Evolutionary conservation across 768 basidiomycete genomes (phyloP).

Genomic region (Calocera cornea): DNA sequence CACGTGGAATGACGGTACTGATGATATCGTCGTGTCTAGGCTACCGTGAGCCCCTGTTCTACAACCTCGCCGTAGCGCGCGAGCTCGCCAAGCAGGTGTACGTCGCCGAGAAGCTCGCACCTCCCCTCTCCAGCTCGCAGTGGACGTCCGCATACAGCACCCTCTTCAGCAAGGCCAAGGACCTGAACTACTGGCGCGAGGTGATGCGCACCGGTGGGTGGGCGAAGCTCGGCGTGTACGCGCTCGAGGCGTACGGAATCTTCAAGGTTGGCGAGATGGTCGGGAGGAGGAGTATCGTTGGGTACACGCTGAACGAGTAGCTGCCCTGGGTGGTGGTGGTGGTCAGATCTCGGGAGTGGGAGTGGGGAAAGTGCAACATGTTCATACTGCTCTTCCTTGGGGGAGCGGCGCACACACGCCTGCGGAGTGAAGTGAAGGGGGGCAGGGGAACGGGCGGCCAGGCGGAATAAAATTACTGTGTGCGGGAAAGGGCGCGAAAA

Average conservation of each 20-base stretch:
- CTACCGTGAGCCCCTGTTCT: constrained; percentile 62
- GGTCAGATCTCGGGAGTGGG: neutral
- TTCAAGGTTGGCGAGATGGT: constrained; percentile 90
- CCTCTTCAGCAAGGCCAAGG: constrained; percentile 48
- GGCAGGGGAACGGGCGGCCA: neutral
- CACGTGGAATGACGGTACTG: too few species aligned
- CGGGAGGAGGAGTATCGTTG: constrained; percentile 64
- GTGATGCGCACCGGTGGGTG: constrained; percentile 50
- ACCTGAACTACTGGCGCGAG: constrained; percentile 47
- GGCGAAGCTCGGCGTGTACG: constrained; percentile 56
- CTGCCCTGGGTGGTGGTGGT: neutral
- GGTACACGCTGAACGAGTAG: constrained; percentile 43
- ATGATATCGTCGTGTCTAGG: too few species aligned
- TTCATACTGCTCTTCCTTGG: neutral
- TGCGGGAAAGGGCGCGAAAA: neutral
- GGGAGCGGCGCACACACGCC: neutral
- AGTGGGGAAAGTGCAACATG: neutral
- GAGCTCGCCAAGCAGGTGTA: constrained; percentile 69
- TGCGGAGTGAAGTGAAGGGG: neutral
- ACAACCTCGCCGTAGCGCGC: constrained; percentile 64
- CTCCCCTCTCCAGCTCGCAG: constrained; percentile 45
- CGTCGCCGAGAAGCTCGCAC: constrained; percentile 48
- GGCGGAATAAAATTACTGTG: neutral
- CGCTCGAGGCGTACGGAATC: constrained; percentile 76
- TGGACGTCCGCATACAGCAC: constrained; percentile 47